phyloP scores from a whole-genome alignment of 164 flowering plant genomes.

The Berberis thunbergii region DNA sequence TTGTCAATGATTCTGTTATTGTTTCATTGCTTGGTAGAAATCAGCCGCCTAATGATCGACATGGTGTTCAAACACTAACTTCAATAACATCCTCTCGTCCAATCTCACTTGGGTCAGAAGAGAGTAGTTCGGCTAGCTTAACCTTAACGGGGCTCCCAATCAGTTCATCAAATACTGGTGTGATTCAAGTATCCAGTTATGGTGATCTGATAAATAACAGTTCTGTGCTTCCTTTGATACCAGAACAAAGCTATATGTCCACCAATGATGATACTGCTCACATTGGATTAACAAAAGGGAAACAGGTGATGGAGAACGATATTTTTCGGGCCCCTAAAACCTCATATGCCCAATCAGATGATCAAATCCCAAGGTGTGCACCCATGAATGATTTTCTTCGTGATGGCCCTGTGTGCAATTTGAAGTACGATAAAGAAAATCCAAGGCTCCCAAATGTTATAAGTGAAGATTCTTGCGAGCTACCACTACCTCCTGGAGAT shows the following conservation, averaged over 20 bases:
- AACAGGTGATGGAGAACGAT: constrained; percentile 21
- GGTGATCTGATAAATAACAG: constrained; percentile 6
- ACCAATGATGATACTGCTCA: constrained; percentile 9
- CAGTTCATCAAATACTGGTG: constrained; percentile 13
- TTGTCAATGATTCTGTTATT: constrained; percentile 12
- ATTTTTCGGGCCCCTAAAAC: constrained; percentile 26
- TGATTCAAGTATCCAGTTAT: constrained; percentile 11
- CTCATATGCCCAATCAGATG: constrained; percentile 12
- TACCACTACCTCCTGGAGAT: constrained; percentile 33
- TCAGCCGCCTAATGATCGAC: constrained; percentile 9
- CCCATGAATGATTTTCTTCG: constrained; percentile 12
- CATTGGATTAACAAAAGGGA: constrained; percentile 5
- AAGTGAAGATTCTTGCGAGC: constrained; percentile 15
- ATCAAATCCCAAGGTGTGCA: constrained; percentile 11
- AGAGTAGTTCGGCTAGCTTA: constrained; percentile 5
- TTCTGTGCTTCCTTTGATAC: constrained; percentile 13
- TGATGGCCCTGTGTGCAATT: constrained; percentile 11
- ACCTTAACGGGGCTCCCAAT: constrained; percentile 13
- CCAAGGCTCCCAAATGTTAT: constrained; percentile 5
- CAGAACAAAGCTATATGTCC: constrained; percentile 3
- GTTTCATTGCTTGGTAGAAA: constrained; percentile 19
- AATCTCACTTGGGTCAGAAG: constrained; percentile 7
- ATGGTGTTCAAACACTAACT: constrained; percentile 6
- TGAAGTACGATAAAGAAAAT: constrained; percentile 11
- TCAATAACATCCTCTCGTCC: constrained; percentile 1